phyloP scores from a whole-genome alignment of 768 basidiomycete genomes.

The Daedaleopsis sinensis region DNA sequence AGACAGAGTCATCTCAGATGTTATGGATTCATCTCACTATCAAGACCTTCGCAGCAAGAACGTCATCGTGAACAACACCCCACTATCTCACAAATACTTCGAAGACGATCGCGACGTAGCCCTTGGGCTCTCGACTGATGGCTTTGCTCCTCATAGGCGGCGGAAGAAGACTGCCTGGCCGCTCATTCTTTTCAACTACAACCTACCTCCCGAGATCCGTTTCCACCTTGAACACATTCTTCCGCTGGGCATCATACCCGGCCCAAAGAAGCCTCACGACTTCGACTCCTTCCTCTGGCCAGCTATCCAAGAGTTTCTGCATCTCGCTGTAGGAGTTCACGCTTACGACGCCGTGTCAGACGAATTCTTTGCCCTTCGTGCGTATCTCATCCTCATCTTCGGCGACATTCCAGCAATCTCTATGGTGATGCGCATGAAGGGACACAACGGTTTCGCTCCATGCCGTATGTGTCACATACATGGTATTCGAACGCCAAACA shows the following conservation, averaged over 20 bases:
- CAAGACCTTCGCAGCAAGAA: constrained; percentile 16
- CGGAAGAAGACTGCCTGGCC: constrained; percentile 42
- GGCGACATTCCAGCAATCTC: constrained; percentile 33
- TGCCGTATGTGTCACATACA: constrained; percentile 30
- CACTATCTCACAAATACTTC: constrained; percentile 39
- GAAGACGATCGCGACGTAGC: constrained; percentile 43
- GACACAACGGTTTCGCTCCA: constrained; percentile 29
- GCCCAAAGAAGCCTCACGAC: constrained; percentile 23
- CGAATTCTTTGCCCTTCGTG: constrained; percentile 25
- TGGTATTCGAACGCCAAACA: constrained; percentile 18
- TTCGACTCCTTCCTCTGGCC: constrained; percentile 33
- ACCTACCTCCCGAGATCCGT: constrained; percentile 26
- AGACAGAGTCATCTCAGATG: constrained; percentile 33
- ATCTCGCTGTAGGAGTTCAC: constrained; percentile 26
- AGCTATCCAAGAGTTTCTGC: constrained; percentile 28
- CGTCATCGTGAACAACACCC: constrained; percentile 30
- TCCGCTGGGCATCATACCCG: constrained; percentile 27
- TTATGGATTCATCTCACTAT: constrained; percentile 42
- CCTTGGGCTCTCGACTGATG: constrained; percentile 45
- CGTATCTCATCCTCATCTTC: constrained; percentile 25
- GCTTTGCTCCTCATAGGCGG: constrained; percentile 43
- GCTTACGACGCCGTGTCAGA: constrained; percentile 15
- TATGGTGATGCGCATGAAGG: constrained; percentile 33
- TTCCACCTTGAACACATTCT: constrained; percentile 22
- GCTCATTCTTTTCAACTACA: constrained; percentile 45